A percentile compares a stretch with the other conserved stretches of the same genome.
These are phyloP conservation scores for Colletotrichum sp. DNA, from an alignment of 2,329 filamentous ascomycete genomes.

Conservation along the genomic window DNA sequence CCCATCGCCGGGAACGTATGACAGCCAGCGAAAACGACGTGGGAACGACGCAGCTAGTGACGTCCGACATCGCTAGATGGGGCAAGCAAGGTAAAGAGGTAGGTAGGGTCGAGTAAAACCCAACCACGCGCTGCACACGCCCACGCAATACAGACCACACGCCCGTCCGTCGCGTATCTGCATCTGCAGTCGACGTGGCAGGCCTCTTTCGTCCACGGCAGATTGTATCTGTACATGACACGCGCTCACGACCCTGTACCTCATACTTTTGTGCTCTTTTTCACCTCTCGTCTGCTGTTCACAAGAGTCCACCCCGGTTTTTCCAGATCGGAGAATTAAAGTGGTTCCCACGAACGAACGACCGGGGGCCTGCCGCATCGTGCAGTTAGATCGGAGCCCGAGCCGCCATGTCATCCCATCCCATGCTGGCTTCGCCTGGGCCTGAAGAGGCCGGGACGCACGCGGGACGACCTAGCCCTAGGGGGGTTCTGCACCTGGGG, in stretches of 20 bases:
- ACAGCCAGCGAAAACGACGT: background rate
- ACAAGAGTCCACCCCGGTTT: background rate
- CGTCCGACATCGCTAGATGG: slow-evolving; percentile 15
- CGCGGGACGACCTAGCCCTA: background rate
- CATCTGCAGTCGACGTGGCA: slow-evolving; percentile 21
- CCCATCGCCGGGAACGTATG: background rate
- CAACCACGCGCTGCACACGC: slow-evolving; percentile 1
- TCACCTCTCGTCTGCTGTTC: background rate
- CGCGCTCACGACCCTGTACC: background rate
- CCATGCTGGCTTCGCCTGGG: background rate
- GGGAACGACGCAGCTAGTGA: slow-evolving; percentile 13
- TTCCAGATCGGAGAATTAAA: slow-evolving; percentile 19
- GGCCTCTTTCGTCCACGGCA: background rate
- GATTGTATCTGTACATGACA: slow-evolving; percentile 3
- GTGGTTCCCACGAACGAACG: slow-evolving; percentile 17
- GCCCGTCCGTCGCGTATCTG: slow-evolving; percentile 11
- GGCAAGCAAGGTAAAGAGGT: background rate
- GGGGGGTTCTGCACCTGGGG: background rate
- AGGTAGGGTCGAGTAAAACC: background rate
- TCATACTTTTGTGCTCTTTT: background rate
- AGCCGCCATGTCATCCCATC: slow-evolving; percentile 19
- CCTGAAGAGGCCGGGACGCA: background rate
- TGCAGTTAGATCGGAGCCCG: slow-evolving; percentile 20
- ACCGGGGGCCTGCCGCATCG: slow-evolving; percentile 18
- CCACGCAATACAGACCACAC: background rate